Base-by-base conservation (phyloP, 345 rosid species). In the Anacardium occidentale region DNA sequence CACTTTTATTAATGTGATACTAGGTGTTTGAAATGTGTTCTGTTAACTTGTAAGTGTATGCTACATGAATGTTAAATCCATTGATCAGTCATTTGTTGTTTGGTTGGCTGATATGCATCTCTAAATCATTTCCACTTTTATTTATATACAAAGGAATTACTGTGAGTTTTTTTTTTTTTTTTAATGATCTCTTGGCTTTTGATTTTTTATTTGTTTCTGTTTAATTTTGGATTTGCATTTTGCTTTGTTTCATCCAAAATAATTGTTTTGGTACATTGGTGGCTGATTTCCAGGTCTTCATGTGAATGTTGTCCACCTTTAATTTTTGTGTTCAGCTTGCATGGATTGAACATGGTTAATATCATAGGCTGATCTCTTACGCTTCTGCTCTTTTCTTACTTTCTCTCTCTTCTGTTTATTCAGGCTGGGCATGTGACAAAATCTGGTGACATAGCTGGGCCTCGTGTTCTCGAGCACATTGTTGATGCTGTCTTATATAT, bases 391-490 rank as follows among this genome's bases (percentile, higher is more conserved):
- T 72, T 59, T 54, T 24, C 53, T 65, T 15, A 47, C 13, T 21
- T 53, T 52, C 69, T 26, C 14, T 60, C 12, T 67, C 50, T 25
- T 52, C 24, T 75, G 18, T 47, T 26, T 54, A 47, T 58, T 55
- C 84, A 94, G 95, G 88, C 83, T 76, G 98, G 98, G 45, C 98
- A 94, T 83, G 98, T 92, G 66, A 94, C 86, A 51, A 94, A 94
- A 81, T 68, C 92, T 1, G 98, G 98, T 32, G 98, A 92, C 62
- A 90, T 94, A 66, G 98, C 98, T 40, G 98, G 98, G 80, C 98
- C 98, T 73, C 97, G 93, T 47, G 89, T 90, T 74, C 86, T 94
- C 88, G 98, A 94, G 90, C 98, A 94, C 83, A 92, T 94, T 65
- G 98, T 94, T 69, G 98, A 94, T 83, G 95, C 89, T 52, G 98